phyloP scores from a whole-genome alignment of 2,329 filamentous ascomycete genomes.

The Sporothrix inflata region DNA sequence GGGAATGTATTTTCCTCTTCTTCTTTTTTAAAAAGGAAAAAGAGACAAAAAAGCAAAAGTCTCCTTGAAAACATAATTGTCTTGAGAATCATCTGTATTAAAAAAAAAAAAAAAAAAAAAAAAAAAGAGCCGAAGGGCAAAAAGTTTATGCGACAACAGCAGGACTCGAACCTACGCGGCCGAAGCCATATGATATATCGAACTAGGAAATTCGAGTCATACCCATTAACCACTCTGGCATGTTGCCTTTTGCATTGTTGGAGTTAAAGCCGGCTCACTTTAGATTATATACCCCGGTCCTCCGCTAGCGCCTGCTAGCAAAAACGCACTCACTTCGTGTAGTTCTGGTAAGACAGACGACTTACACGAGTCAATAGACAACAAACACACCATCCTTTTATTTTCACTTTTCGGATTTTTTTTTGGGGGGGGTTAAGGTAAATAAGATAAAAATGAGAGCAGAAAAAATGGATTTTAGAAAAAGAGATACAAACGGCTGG shows the following conservation, averaged over 20 bases:
- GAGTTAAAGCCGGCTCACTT: not conserved
- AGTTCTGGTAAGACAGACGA: no score
- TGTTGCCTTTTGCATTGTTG: conserved; percentile 7
- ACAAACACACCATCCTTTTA: no score
- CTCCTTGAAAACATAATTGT: no score
- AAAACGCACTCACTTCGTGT: no score
- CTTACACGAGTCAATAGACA: no score
- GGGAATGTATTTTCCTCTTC: not conserved
- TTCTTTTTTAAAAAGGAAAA: not conserved
- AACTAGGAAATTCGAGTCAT: conserved; percentile 23
- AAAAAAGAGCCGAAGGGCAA: not conserved
- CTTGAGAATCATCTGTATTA: not conserved
- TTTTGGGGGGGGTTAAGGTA: no score
- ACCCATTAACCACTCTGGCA: conserved; percentile 26
- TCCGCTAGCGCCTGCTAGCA: not conserved
- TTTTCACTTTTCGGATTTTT: no score
- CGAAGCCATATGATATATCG: conserved; percentile 25
- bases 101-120: not conserved
- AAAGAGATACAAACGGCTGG: no score
- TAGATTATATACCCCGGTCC: not conserved
- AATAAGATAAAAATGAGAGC: no score
- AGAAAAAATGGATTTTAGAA: no score
- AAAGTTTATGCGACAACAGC: conserved; percentile 19
- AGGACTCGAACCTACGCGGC: conserved; percentile 25
- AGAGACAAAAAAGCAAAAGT: not conserved